Evolutionary conservation across 345 rosid genomes (phyloP), one percentile per base, ranked within the genome.

Genomic region (Clarkia xantiana): DNA sequence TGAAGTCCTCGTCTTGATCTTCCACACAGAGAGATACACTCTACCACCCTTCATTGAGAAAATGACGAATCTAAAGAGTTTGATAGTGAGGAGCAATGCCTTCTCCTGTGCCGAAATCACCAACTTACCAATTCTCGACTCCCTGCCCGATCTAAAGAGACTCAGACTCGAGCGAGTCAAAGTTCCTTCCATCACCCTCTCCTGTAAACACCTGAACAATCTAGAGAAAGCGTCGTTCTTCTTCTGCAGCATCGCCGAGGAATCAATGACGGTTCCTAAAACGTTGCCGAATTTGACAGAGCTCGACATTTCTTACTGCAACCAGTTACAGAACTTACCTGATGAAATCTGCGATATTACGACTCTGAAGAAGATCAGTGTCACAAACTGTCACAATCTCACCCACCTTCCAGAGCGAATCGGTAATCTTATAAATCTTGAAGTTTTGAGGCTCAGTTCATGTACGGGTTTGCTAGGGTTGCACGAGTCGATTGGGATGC

Each of bases 311-410:
- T 76, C 70, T 41, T 70, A 63, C 41, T 72, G 78, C 58, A 67
- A 69, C 39, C 63, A 76, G 66, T 60, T 82, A 11, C 39, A 25
- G 0, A 55, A 61, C 51, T 56, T 77, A 15, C 80, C 80, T 0
- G 60, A 17, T n/a, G 67, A 69, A 55, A 12, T 77, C 0, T 75
- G 60, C 40, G 60, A 59, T 5, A 42, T 63, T 46, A 45, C 19
- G 54, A 45, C 66, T 14, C 49, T 82, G 59, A 55, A 58, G 60
- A 79, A 68, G 16, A 73, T 75, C 9, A 69, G 59, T 69, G 66
- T 82, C 74, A 75, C 78, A 50, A 69, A 77, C 38, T 85, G 91
- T 53, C 74, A 67, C 40, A 72, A 73, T 41, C 54, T 85, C 20
- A 13, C 51, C 3, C 0, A n/a, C 20, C 59, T 85, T 53, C 87